Percentiles rank a stretch among this genome's conserved stretches.
Conservation (phyloP, 106 monocot genomes). For the Allium cepa region DNA sequence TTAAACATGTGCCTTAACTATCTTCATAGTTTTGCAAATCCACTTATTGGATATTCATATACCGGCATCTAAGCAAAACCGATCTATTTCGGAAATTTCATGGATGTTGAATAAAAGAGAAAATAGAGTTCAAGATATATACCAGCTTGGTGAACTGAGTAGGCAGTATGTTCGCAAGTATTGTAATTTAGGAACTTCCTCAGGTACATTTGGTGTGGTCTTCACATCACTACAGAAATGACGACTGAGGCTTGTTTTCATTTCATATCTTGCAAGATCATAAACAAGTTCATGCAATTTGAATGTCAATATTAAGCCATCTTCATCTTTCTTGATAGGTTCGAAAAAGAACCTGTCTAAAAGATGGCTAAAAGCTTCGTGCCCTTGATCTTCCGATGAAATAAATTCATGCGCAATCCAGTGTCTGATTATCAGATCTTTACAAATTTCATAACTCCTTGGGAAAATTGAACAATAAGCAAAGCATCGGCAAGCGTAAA, state of each 20-base stretch:
- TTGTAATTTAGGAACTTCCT: not conserved
- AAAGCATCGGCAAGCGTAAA: conserved; percentile 8
- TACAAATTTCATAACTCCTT: conserved; percentile 2
- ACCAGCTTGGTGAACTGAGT: not conserved
- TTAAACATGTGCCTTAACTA: too few species aligned
- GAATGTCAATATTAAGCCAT: not conserved
- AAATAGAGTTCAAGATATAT: not conserved
- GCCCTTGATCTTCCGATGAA: not conserved
- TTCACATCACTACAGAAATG: not conserved
- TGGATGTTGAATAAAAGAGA: not conserved
- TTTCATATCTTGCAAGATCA: conserved; percentile 2
- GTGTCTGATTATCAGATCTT: conserved; percentile 3
- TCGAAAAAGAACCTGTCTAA: conserved; percentile 1
- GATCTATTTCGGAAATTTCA: too few species aligned
- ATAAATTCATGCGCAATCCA: conserved; percentile 19
- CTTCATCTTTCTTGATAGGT: not conserved
- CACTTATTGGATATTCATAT: too few species aligned
- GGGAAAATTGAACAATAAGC: conserved; percentile 13
- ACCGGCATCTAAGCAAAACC: too few species aligned
- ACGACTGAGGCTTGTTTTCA: not conserved
- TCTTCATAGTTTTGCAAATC: too few species aligned
- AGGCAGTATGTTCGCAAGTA: not conserved
- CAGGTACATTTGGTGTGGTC: not conserved
- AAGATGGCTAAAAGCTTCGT: not conserved
- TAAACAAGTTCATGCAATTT: conserved; percentile 3